Conservation (phyloP, 2,329 filamentous ascomycete species). For the Alternaria ventricosa region DNA sequence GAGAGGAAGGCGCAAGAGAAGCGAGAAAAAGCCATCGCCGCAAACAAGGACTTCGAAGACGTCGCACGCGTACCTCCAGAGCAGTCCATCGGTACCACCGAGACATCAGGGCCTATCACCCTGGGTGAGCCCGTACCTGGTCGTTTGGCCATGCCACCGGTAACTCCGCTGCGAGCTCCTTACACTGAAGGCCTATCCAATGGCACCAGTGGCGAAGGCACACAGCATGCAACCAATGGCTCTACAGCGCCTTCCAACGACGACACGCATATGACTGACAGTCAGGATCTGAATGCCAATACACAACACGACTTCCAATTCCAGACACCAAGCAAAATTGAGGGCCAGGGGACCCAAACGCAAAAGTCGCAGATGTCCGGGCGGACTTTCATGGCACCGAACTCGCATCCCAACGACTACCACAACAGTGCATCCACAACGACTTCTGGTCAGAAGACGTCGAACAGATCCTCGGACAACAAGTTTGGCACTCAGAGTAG, state of each 20-base stretch:
- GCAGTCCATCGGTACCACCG: constrained; percentile 52
- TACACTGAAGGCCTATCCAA: constrained; percentile 66
- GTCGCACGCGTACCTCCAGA: constrained; percentile 50
- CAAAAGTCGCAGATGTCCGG: constrained; percentile 70
- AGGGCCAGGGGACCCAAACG: constrained; percentile 52
- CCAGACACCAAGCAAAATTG: constrained; percentile 40
- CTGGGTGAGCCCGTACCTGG: constrained; percentile 71
- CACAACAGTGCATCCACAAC: constrained; percentile 91
- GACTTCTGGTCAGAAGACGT: constrained; percentile 79
- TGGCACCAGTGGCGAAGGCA: constrained; percentile 53
- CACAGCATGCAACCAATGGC: constrained; percentile 49
- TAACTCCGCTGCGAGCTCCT: constrained; percentile 45
- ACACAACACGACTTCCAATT: constrained; percentile 40
- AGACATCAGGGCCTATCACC: constrained; percentile 54
- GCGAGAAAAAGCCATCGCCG: constrained; percentile 46
- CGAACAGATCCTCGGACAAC: constrained; percentile 72
- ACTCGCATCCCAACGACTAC: constrained; percentile 66
- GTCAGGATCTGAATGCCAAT: constrained; percentile 46
- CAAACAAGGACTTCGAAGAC: constrained; percentile 50
- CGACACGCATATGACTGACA: constrained; percentile 55
- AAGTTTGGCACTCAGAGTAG: constrained; percentile 77
- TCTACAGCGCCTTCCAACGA: constrained; percentile 52
- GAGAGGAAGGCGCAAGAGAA: constrained; percentile 70
- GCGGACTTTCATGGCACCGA: constrained; percentile 64
- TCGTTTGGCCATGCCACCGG: constrained; percentile 51